phyloP scores from a whole-genome alignment of 2,329 filamentous ascomycete genomes.

The Microthyrium microscopicum region DNA sequence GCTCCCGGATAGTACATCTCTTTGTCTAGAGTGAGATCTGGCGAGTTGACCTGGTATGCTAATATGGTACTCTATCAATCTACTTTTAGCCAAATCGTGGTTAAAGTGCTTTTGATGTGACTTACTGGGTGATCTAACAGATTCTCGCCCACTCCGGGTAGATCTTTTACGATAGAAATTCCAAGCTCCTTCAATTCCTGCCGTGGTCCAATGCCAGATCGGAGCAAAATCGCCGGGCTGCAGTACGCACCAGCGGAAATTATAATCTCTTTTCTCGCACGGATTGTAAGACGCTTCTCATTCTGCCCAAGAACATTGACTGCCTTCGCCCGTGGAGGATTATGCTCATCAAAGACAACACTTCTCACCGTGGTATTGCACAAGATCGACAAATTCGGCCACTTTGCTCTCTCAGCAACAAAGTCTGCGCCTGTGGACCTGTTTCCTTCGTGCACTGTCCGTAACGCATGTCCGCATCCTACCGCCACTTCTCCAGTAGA shows the following conservation, averaged over 20 bases:
- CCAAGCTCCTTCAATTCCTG: conserved; percentile 20
- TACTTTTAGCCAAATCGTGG: too few relatives aligned
- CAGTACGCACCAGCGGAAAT: conserved; percentile 25
- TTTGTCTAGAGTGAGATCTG: neutral
- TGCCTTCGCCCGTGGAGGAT: neutral
- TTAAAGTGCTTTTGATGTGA: too few relatives aligned
- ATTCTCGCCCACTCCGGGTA: conserved; percentile 34
- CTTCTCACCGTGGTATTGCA: neutral
- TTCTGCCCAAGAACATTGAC: neutral
- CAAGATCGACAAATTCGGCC: neutral
- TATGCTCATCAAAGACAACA: neutral
- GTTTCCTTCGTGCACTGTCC: neutral
- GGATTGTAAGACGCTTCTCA: neutral
- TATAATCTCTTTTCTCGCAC: conserved; percentile 24
- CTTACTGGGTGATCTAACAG: conserved; percentile 24
- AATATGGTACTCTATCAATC: too few relatives aligned
- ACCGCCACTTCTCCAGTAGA: too few relatives aligned
- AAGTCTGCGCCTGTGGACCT: neutral
- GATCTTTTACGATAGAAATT: conserved; percentile 27
- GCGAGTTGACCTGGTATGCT: neutral
- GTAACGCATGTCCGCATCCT: too few relatives aligned
- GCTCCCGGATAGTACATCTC: neutral
- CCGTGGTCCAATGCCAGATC: conserved; percentile 32
- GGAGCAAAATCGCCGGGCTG: conserved; percentile 30
- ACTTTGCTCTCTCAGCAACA: neutral